Percentiles rank a stretch among this genome's conserved stretches.
Conservation (phyloP, 2,329 filamentous ascomycete genomes). For the Fusarium sulawesiense region DNA sequence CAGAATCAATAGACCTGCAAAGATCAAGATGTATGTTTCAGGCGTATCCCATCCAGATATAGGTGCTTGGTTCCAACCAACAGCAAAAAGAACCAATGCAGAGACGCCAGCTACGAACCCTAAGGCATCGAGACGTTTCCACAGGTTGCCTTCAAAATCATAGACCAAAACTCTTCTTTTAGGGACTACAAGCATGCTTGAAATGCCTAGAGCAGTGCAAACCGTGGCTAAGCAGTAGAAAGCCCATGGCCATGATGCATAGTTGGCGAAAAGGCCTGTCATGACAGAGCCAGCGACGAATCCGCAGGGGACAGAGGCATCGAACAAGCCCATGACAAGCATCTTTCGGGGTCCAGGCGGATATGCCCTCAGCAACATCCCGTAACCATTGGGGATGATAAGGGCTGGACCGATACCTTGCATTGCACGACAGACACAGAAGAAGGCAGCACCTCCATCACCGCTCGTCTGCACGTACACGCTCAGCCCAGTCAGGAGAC, state of each 20-base stretch:
- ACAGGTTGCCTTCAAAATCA: conserved; percentile 42
- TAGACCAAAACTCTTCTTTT: conserved; percentile 35
- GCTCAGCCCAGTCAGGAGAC: conserved; percentile 40
- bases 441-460: conserved; percentile 31
- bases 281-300: conserved; percentile 44
- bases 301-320: conserved; percentile 39
- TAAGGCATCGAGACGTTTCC: conserved; percentile 40
- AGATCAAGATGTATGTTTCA: conserved; percentile 37
- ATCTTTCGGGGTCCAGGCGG: conserved; percentile 42
- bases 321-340: conserved; percentile 41
- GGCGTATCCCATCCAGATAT: conserved; percentile 32
- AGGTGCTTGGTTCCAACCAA: conserved; percentile 44
- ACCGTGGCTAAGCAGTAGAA: conserved; percentile 41
- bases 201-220: conserved; percentile 34
- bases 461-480: conserved; percentile 27
- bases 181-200: conserved; percentile 41
- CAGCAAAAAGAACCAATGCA: conserved; percentile 37
- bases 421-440: conserved; percentile 43
- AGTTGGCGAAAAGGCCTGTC: conserved; percentile 40
- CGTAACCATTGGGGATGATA: conserved; percentile 40
- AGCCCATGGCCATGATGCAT: conserved; percentile 43
- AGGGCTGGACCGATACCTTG: conserved; percentile 44
- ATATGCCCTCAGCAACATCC: conserved; percentile 41
- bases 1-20: conserved; percentile 29
- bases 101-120: conserved; percentile 27